phyloP scores from a whole-genome alignment of 2,329 filamentous ascomycete genomes.

The Zymoseptoria brevis region DNA sequence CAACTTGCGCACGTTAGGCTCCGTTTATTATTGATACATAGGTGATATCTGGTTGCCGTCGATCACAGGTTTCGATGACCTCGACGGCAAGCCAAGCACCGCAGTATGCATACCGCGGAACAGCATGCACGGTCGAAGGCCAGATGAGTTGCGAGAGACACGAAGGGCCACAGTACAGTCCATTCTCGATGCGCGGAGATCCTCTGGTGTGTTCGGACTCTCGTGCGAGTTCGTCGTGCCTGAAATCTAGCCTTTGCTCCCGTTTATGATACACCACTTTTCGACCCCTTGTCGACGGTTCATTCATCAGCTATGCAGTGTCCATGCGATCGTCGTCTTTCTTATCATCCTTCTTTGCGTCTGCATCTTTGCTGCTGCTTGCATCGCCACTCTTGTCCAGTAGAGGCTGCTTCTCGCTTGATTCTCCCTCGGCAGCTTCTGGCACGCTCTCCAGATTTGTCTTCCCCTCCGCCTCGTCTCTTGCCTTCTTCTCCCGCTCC shows the following conservation, averaged over 20 bases:
- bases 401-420: constrained; percentile 50
- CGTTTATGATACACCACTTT: not conserved
- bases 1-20: not conserved
- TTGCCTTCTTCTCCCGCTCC: constrained; percentile 74
- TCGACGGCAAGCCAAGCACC: not conserved
- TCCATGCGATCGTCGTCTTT: constrained; percentile 28
- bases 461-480: constrained; percentile 60
- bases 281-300: not conserved
- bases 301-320: constrained; percentile 18
- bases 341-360: constrained; percentile 21
- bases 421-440: constrained; percentile 51
- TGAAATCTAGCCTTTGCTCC: not conserved
- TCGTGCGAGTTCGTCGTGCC: not conserved
- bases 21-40: too few relatives aligned
- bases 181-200: not conserved
- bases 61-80: not conserved
- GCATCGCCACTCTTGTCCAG: constrained; percentile 23
- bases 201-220: not conserved
- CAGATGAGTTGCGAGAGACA: not conserved
- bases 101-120: too few relatives aligned
- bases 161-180: not conserved
- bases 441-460: constrained; percentile 72
- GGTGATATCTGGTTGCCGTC: not conserved
- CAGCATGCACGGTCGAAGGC: too few relatives aligned
- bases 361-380: constrained; percentile 9